These are phyloP conservation scores for Erigeron canadensis DNA, from an alignment of 129 eudicot species.

Conservation along the genomic window DNA sequence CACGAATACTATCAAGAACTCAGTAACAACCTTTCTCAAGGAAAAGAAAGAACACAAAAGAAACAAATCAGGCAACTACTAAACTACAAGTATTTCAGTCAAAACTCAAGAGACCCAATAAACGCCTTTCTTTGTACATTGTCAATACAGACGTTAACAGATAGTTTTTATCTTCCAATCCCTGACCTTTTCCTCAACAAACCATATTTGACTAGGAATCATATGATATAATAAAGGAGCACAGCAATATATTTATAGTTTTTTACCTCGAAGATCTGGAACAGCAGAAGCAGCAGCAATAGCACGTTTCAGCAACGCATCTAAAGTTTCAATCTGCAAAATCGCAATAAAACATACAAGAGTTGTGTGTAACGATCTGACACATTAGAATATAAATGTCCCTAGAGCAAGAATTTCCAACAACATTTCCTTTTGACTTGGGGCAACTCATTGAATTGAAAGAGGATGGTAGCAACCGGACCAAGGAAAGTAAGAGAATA, in stretches of 20 bases:
- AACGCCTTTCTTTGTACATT: too few species aligned
- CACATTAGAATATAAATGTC: constrained; percentile 19
- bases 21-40: too few species aligned
- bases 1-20: too few species aligned
- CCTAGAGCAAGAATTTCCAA: constrained; percentile 8
- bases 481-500: not conserved
- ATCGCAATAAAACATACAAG: constrained; percentile 10
- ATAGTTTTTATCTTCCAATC: not conserved
- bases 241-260: not conserved
- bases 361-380: not conserved
- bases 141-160: not conserved
- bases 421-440: not conserved
- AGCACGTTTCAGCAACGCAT: constrained; percentile 89
- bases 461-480: not conserved
- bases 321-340: constrained; percentile 72
- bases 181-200: not conserved
- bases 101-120: too few species aligned
- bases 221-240: constrained; percentile 18
- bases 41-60: too few species aligned
- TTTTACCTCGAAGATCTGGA: constrained; percentile 89
- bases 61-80: too few species aligned
- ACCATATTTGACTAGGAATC: not conserved
- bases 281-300: constrained; percentile 71
- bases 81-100: too few species aligned
- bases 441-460: not conserved